Conservation (phyloP, 2,329 filamentous ascomycete genomes). For the Corinectria fuckeliana region DNA sequence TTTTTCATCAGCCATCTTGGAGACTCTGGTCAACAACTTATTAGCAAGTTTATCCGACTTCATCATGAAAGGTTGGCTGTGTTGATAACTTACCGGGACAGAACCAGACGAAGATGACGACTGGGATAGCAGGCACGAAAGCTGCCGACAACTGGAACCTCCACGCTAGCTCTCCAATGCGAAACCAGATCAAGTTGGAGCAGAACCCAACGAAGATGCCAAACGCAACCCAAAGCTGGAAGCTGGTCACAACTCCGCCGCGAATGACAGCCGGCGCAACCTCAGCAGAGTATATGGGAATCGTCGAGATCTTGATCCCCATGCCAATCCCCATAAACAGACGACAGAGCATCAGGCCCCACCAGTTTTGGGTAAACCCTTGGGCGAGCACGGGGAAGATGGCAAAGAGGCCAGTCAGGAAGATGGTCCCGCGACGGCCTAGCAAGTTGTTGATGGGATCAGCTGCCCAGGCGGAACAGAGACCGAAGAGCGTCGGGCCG, state of each 20-base stretch:
- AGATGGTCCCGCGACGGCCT: conserved; percentile 50
- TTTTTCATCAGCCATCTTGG: conserved; percentile 72
- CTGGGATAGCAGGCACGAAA: conserved; percentile 67
- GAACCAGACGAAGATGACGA: conserved; percentile 61
- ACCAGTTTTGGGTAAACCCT: conserved; percentile 59
- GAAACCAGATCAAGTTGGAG: conserved; percentile 67
- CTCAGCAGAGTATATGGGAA: conserved; percentile 61
- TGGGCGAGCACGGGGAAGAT: conserved; percentile 61
- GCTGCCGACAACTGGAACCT: conserved; percentile 68
- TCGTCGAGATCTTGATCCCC: conserved; percentile 56
- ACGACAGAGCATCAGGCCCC: conserved; percentile 48
- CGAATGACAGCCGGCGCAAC: conserved; percentile 56
- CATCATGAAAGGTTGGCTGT: neutral
- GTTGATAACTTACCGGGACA: conserved; percentile 58
- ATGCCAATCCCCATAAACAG: conserved; percentile 65
- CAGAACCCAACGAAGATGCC: conserved; percentile 71
- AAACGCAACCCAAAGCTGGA: conserved; percentile 56
- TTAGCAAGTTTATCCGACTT: neutral
- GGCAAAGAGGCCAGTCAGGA: conserved; percentile 62
- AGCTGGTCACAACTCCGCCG: conserved; percentile 57
- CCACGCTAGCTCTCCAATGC: conserved; percentile 64
- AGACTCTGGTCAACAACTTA: conserved; percentile 53
- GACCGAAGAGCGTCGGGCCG: conserved; percentile 28
- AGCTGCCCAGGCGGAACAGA: conserved; percentile 37
- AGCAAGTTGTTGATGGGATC: conserved; percentile 47